Evolutionary conservation across 2,329 filamentous ascomycete genomes (phyloP).

Genomic region (Lasiodiplodia sp.): DNA sequence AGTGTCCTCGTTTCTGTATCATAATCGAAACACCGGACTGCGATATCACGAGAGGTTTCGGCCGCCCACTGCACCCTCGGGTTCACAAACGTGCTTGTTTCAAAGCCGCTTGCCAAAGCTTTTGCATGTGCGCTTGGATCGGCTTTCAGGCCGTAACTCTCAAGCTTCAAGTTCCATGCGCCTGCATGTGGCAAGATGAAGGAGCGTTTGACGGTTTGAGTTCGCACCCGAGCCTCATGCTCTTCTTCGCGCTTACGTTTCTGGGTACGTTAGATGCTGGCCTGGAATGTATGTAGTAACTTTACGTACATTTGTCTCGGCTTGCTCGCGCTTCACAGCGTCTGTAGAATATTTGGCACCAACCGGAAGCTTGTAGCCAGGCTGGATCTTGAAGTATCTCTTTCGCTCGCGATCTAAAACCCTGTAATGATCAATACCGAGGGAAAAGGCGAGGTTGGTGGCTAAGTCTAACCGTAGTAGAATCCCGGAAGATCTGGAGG

Average conservation of each 20-base stretch:
- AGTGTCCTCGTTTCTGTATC: constrained; percentile 19
- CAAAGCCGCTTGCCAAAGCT: constrained; percentile 15
- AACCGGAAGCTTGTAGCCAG: constrained; percentile 44
- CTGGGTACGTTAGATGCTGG: neutral
- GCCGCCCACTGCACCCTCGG: constrained; percentile 6
- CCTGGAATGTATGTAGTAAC: neutral
- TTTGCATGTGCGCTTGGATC: constrained; percentile 25
- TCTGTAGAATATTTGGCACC: constrained; percentile 50
- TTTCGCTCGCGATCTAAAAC: constrained; percentile 52
- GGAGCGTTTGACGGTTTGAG: constrained; percentile 25
- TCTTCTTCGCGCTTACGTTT: constrained; percentile 25
- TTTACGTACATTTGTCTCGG: constrained; percentile 10
- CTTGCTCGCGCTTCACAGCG: constrained; percentile 45
- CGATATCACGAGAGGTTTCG: neutral
- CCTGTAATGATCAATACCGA: constrained; percentile 14
- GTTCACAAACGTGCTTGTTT: constrained; percentile 16
- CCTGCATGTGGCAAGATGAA: constrained; percentile 4
- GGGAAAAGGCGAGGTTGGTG: neutral
- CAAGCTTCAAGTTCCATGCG: constrained; percentile 24
- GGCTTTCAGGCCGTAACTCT: constrained; percentile 17
- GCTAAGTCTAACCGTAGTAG: constrained; percentile 49
- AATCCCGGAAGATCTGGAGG: constrained; percentile 53
- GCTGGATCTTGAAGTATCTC: constrained; percentile 59
- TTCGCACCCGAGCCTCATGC: constrained; percentile 1
- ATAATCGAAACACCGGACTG: constrained; percentile 26